These are phyloP conservation scores for Kluyveromyces siamensis DNA, from an alignment of 805 yeast species.

Conservation along the genomic window DNA sequence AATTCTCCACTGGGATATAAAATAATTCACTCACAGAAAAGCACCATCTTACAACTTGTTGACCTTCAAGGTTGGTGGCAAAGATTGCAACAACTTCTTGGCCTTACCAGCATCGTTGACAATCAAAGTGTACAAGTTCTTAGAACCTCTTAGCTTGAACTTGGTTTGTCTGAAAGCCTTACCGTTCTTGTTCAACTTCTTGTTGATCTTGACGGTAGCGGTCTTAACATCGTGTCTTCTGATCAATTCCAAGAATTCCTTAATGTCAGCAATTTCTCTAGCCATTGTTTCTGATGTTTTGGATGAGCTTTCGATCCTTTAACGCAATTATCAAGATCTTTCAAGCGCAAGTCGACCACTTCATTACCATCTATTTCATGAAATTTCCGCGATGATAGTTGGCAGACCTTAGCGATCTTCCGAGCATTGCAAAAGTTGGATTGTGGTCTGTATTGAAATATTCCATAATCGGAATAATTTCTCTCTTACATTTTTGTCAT, in stretches of 20 bases:
- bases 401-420: not conserved
- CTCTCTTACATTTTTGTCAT: not conserved
- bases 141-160: slow-evolving; percentile 98
- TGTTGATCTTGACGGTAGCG: slow-evolving; percentile 92
- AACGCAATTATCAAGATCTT: no score
- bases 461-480: not conserved
- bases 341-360: no score
- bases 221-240: slow-evolving; percentile 91
- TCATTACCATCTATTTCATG: not conserved
- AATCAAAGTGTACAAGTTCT: slow-evolving; percentile 87
- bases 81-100: slow-evolving; percentile 92
- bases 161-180: slow-evolving; percentile 88
- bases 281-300: slow-evolving; percentile 24
- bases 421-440: not conserved
- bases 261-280: slow-evolving; percentile 87
- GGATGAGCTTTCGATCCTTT: not conserved
- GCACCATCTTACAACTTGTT: slow-evolving; percentile 33
- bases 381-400: not conserved
- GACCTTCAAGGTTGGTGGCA: slow-evolving; percentile 87
- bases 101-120: slow-evolving; percentile 96
- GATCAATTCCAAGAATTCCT: slow-evolving; percentile 93
- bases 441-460: not conserved
- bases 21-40: not conserved
- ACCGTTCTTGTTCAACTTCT: slow-evolving; percentile 71
- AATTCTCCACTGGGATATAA: not conserved